Evolutionary conservation across 805 yeast genomes (phyloP), one percentile per base, ranked within the genome.

Genomic region (Candida sphagnicola): DNA sequence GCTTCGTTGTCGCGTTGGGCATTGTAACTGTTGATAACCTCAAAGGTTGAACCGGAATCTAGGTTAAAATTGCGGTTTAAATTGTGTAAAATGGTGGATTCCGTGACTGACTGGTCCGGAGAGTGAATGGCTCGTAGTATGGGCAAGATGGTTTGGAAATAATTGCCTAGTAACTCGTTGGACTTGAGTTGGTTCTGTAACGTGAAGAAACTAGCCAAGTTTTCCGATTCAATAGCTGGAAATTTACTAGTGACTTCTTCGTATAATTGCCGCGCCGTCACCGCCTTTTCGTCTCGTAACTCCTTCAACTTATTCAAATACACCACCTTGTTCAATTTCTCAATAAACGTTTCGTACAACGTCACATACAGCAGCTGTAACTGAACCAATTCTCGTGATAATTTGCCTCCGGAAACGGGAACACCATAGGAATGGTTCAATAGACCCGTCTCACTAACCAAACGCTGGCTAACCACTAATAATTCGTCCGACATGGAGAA

Each of bases 41-140:
- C 41, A 36, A 47, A 46, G 2, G 51, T 38, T 4, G 38, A 16
- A 2, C 52, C 54, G 6, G 38, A 38, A 28, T 49, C 45, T 4
- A 43, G 25, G 31, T 45, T 41, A 28, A 53, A 56, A 21, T 59
- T 39, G 23, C 40, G 37, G 11, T 52, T 47, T 31, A 62, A 44
- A 35, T 51, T 54, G 29, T 49, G 38, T 14, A 54, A 42, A 4
- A 61, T 49, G 13, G 47, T 44, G 18, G 42, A 33, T 42, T 65
- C 70, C 2, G 67, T 56, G 30, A 61, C 42, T 16, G 58, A 45
- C 12, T 44, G 32, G 36, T 54, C 51, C 4, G 50, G 46, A 30
- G 58, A 61, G 44, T 65, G 66, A 3, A 65, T 54, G 4, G 67
- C 49, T 34, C 64, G 49, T 29, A 66, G 50, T 19, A 62, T 54